Percentiles rank a stretch among this genome's conserved stretches.
Evolutionary conservation across 345 rosid genomes (phyloP).

Genomic region (Linum usitatissimum): DNA sequence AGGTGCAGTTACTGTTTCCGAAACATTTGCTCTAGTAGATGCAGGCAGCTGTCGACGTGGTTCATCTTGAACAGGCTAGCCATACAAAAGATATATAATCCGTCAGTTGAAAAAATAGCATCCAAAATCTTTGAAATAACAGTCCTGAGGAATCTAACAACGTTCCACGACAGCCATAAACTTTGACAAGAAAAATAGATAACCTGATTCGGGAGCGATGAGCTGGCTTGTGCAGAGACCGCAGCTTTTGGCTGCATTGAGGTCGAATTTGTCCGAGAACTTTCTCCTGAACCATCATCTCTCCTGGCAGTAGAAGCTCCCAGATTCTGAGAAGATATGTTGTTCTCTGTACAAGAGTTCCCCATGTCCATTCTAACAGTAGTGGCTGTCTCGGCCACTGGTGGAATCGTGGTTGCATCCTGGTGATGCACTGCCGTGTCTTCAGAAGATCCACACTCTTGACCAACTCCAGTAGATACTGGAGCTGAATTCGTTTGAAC

Average conservation of each 20-base stretch:
- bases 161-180: neutral
- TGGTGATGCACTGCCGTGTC: neutral
- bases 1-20: constrained; percentile 16
- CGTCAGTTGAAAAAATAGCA: neutral
- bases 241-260: constrained; percentile 6
- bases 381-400: neutral
- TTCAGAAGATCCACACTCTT: neutral
- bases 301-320: neutral
- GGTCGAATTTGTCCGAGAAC: constrained; percentile 3
- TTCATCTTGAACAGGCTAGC: neutral
- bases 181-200: neutral
- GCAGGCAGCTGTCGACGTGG: constrained; percentile 15
- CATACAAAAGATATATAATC: neutral
- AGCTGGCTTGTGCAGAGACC: neutral
- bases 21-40: constrained; percentile 18
- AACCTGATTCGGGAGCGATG: neutral
- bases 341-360: neutral
- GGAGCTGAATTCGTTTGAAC: neutral
- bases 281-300: constrained; percentile 12
- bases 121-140: neutral
- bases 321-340: neutral
- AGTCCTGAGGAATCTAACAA: neutral
- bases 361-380: neutral
- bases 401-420: neutral
- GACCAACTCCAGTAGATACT: neutral